Percentiles rank a stretch among this genome's conserved stretches.
phyloP scores from a whole-genome alignment of 345 rosid species.

The Gossypium turneri region DNA sequence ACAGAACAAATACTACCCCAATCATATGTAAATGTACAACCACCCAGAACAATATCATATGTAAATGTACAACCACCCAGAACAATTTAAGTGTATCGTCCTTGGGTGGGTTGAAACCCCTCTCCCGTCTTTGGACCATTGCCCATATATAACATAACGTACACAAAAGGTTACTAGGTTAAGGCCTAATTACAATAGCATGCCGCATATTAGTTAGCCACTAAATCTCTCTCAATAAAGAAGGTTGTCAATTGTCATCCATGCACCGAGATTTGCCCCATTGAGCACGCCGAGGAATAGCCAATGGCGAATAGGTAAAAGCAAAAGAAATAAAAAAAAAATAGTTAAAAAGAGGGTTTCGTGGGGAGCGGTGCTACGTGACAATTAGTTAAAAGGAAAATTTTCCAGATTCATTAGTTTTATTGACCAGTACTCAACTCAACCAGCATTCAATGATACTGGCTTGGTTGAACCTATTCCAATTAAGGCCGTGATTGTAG shows the following conservation, averaged over 20 bases:
- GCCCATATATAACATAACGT: no score
- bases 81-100: no score
- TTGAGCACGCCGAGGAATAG: background rate
- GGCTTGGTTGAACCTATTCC: background rate
- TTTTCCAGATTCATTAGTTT: background rate
- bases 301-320: background rate
- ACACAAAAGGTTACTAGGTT: no score
- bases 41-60: no score
- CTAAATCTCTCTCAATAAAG: background rate
- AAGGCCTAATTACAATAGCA: background rate
- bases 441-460: background rate
- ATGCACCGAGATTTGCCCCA: background rate
- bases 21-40: no score
- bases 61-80: no score
- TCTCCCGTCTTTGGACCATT: no score
- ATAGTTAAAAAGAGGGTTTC: no score
- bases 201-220: background rate
- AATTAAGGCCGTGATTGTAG: background rate
- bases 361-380: background rate
- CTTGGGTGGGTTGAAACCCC: no score
- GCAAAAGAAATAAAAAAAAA: background rate
- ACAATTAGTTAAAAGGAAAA: background rate
- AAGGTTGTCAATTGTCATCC: background rate
- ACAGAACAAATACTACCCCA: rapidly evolving
- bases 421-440: background rate